These are phyloP conservation scores for Penicillium psychrosexuale DNA, from an alignment of 2,329 filamentous ascomycete genomes.

Conservation along the genomic window DNA sequence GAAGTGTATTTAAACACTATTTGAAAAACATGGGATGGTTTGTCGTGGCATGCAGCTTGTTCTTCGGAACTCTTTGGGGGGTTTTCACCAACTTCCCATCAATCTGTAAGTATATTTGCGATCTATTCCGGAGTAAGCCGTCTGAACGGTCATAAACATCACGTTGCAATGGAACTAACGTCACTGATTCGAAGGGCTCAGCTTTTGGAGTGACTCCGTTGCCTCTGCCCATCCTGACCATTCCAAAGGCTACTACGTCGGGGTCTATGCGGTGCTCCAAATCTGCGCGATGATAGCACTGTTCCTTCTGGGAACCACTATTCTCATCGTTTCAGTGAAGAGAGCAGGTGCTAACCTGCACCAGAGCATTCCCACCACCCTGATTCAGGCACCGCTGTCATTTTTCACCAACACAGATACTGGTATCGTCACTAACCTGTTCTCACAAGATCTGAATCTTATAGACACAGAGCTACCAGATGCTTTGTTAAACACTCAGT, in stretches of 20 bases:
- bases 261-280: neutral
- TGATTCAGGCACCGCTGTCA: neutral
- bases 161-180: neutral
- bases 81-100: neutral
- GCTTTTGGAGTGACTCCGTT: neutral
- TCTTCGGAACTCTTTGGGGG: neutral
- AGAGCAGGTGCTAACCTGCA: neutral
- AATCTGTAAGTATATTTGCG: neutral
- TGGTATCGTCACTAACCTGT: neutral
- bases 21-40: neutral
- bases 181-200: neutral
- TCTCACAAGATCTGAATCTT: neutral
- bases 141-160: too few relatives aligned
- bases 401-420: neutral
- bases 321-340: neutral
- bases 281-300: neutral
- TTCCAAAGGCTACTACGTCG: neutral
- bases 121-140: too few relatives aligned
- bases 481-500: neutral
- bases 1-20: neutral
- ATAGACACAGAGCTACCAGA: neutral
- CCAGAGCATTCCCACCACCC: neutral
- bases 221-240: neutral
- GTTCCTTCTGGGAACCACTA: neutral
- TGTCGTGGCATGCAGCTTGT: neutral